Conservation (phyloP, 2,329 filamentous ascomycete genomes). For the Claviceps spartinae region DNA sequence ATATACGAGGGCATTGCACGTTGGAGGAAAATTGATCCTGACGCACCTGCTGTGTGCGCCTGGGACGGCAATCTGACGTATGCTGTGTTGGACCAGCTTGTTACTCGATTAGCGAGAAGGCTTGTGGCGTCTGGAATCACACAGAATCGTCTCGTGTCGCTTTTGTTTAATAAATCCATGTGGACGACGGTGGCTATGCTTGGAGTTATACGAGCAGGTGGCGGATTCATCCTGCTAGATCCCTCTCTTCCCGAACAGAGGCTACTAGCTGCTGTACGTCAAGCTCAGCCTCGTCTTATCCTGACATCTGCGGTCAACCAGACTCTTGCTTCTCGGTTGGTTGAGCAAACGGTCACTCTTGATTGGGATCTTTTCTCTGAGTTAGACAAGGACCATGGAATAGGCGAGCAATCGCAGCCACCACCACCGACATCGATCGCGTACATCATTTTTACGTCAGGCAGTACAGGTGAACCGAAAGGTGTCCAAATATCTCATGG, state of each 20-base stretch:
- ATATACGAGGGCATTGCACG: slow-evolving; percentile 34
- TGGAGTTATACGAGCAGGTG: slow-evolving; percentile 35
- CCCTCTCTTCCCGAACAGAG: slow-evolving; percentile 30
- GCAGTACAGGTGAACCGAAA: slow-evolving; percentile 13
- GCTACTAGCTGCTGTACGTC: background rate
- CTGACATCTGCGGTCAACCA: background rate
- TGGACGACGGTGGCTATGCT: slow-evolving; percentile 32
- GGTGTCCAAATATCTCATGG: slow-evolving; percentile 4
- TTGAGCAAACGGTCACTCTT: background rate
- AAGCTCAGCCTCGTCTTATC: background rate
- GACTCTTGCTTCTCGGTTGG: too few relatives aligned
- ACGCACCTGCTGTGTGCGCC: slow-evolving; percentile 30
- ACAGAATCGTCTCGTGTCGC: slow-evolving; percentile 21
- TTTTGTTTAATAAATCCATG: slow-evolving; percentile 36
- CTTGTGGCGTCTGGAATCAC: slow-evolving; percentile 23
- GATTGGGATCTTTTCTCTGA: background rate
- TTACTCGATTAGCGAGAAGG: slow-evolving; percentile 26
- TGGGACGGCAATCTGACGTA: slow-evolving; percentile 38
- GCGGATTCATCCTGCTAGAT: slow-evolving; percentile 32
- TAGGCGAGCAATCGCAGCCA: background rate
- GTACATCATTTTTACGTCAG: slow-evolving; percentile 13
- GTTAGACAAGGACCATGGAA: background rate
- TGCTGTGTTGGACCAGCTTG: slow-evolving; percentile 27
- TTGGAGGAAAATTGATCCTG: slow-evolving; percentile 21
- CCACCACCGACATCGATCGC: background rate